Percentiles rank a stretch among this genome's conserved stretches.
Evolutionary conservation across 805 yeast genomes (phyloP).

Genomic region (Kurtzmaniella cleridarum): DNA sequence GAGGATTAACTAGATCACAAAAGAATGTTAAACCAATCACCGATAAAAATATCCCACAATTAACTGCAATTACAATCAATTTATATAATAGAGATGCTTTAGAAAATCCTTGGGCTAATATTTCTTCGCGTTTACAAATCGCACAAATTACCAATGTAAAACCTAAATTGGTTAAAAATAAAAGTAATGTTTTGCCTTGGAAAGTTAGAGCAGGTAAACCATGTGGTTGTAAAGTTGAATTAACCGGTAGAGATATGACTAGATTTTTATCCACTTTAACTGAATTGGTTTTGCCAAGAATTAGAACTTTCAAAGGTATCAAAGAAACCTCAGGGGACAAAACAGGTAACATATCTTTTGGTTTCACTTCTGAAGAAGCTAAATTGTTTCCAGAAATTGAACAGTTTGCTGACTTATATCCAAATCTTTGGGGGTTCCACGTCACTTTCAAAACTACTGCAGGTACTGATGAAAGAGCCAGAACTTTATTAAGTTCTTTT

Average conservation of each 20-base stretch:
- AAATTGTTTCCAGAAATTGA: slow-evolving; percentile 91
- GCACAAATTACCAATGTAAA: slow-evolving; percentile 94
- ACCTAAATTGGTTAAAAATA: slow-evolving; percentile 68
- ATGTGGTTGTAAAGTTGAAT: slow-evolving; percentile 82
- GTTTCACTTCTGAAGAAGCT: slow-evolving; percentile 71
- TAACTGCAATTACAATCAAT: slow-evolving; percentile 65
- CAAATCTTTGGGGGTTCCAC: slow-evolving; percentile 79
- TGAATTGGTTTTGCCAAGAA: slow-evolving; percentile 89
- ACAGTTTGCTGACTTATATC: slow-evolving; percentile 84
- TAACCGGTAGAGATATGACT: slow-evolving; percentile 75
- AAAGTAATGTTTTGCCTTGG: slow-evolving; percentile 80
- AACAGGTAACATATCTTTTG: slow-evolving; percentile 81
- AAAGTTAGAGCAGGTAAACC: slow-evolving; percentile 79
- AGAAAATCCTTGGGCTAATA: slow-evolving; percentile 64
- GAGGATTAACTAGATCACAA: slow-evolving; percentile 67
- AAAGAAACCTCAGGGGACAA: slow-evolving; percentile 74
- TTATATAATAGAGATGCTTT: slow-evolving; percentile 72
- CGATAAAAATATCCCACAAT: slow-evolving; percentile 65
- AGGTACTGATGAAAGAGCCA: slow-evolving; percentile 84
- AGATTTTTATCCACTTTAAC: slow-evolving; percentile 84
- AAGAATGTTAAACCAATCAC: slow-evolving; percentile 67
- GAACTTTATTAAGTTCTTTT: slow-evolving; percentile 72
- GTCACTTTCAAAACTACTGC: slow-evolving; percentile 83
- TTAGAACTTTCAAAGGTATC: slow-evolving; percentile 81
- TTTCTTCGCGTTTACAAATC: slow-evolving; percentile 71